A percentile compares a stretch with the other conserved stretches of the same genome.
Evolutionary conservation across 116 monocot species (phyloP).

Genomic region (Papilionanthe hybrid): DNA sequence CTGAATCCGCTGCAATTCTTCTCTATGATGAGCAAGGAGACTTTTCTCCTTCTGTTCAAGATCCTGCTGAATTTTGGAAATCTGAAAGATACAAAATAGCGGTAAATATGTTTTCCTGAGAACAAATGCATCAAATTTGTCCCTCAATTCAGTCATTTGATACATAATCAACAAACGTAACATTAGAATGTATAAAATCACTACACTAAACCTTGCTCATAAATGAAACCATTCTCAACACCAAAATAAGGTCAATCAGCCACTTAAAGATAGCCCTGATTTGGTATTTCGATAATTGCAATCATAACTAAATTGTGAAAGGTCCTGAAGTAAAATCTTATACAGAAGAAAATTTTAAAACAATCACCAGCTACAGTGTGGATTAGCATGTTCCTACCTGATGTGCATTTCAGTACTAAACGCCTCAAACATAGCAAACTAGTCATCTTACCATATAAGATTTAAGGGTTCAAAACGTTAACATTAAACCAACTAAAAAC

Average conservation of each 20-base stretch:
- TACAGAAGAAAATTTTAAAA: not conserved
- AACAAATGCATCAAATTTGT: slow-evolving; percentile 3
- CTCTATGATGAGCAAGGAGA: slow-evolving; percentile 52
- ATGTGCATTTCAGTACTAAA: not conserved
- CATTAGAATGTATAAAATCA: not conserved
- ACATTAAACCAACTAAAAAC: not conserved
- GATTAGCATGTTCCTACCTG: not conserved
- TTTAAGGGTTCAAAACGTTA: not conserved
- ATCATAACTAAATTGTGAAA: not conserved
- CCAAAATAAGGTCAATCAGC: not conserved
- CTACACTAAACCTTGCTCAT: not conserved
- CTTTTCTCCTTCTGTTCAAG: slow-evolving; percentile 59
- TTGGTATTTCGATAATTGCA: not conserved
- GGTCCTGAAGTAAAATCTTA: not conserved
- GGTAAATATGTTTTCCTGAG: not conserved
- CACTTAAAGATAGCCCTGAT: not conserved
- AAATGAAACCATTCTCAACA: not conserved
- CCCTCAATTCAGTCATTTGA: not conserved
- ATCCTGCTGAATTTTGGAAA: slow-evolving; percentile 68
- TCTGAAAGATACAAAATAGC: slow-evolving; percentile 43
- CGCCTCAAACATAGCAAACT: not conserved
- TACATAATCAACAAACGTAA: not conserved
- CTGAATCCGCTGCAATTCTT: slow-evolving; percentile 67
- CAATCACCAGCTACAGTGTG: not conserved
- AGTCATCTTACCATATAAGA: not conserved